phyloP scores from a whole-genome alignment of 1,139 yeast genomes.

The Meyerozyma carpophila region DNA sequence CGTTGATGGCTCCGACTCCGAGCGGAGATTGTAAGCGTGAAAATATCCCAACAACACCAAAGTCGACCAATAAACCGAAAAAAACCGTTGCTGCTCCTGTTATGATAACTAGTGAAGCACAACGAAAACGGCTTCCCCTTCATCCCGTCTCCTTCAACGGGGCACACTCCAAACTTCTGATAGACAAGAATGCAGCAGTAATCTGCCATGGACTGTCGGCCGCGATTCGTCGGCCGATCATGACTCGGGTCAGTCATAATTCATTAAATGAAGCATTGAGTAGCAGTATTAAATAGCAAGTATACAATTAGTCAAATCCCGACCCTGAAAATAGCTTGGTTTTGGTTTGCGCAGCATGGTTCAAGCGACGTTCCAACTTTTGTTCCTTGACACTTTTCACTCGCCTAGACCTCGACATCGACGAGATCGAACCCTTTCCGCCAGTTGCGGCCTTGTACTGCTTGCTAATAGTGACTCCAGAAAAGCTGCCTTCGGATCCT shows the following conservation, averaged over 20 bases:
- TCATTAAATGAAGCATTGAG: conserved; percentile 32
- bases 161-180: conserved; percentile 1
- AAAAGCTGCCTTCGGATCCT: conserved; percentile 33
- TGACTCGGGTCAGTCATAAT: conserved; percentile 21
- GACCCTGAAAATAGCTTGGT: conserved; percentile 14
- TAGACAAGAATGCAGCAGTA: not conserved
- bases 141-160: conserved; percentile 1
- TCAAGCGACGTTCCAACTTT: conserved; percentile 24
- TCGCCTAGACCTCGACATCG: conserved; percentile 31
- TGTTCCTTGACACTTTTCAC: conserved; percentile 25
- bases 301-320: conserved; percentile 16
- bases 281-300: conserved; percentile 3
- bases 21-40: too few species aligned
- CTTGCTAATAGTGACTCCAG: conserved; percentile 54
- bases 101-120: not conserved
- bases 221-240: conserved; percentile 8
- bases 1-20: not conserved
- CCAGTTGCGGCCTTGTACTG: conserved; percentile 55
- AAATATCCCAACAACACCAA: too few species aligned
- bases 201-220: conserved; percentile 9
- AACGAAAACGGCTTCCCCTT: not conserved
- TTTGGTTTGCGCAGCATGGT: conserved; percentile 14
- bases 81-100: not conserved
- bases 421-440: conserved; percentile 55
- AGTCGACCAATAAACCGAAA: too few species aligned